phyloP scores from a whole-genome alignment of 345 rosid species.

The Murraya koenigii region DNA sequence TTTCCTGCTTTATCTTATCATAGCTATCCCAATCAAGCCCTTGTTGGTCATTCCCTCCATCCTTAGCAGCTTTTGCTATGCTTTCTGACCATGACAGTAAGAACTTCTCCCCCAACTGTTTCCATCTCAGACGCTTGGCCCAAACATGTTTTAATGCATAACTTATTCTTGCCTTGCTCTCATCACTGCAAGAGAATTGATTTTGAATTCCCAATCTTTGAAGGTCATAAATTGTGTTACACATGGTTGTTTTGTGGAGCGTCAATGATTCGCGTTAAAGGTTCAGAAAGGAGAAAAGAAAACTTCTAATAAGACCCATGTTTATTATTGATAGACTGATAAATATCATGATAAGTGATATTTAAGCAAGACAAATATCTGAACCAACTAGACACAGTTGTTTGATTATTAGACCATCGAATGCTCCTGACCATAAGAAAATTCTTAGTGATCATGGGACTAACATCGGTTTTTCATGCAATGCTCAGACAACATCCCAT shows the following conservation, averaged over 20 bases:
- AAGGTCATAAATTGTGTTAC: conserved; percentile 1
- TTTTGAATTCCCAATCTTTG: conserved; percentile 12
- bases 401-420: neutral
- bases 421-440: neutral
- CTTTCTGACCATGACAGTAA: conserved; percentile 46
- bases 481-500: neutral
- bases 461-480: neutral
- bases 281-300: neutral
- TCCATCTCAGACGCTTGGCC: conserved; percentile 55
- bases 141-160: conserved; percentile 52
- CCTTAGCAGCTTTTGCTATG: conserved; percentile 67
- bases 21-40: conserved; percentile 78
- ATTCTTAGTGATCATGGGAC: neutral
- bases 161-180: conserved; percentile 64
- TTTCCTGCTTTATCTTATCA: conserved; percentile 48
- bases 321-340: neutral
- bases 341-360: neutral
- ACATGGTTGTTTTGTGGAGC: neutral
- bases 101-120: conserved; percentile 45
- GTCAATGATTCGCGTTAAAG: neutral
- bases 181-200: conserved; percentile 49
- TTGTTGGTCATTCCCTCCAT: conserved; percentile 53
- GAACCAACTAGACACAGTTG: neutral
- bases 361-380: neutral
- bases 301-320: neutral